These are phyloP conservation scores for Pythium monospermum DNA, from an alignment of 352 stramenopile species.

Conservation along the genomic window DNA sequence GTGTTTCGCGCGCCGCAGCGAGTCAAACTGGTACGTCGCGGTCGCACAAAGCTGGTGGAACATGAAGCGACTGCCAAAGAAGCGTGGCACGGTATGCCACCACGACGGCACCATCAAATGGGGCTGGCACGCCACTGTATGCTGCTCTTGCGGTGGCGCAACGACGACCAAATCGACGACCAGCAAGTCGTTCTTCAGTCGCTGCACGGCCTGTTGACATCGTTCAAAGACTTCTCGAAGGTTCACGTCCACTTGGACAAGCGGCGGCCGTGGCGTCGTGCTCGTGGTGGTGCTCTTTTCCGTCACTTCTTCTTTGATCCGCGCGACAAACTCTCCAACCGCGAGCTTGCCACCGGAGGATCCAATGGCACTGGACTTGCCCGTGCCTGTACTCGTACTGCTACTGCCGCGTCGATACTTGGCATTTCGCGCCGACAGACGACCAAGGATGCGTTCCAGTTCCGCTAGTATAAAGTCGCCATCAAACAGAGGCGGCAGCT, in stretches of 20 bases:
- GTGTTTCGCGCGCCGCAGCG: conserved; percentile 82
- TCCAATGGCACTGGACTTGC: conserved; percentile 41
- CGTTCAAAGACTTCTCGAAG: conserved; percentile 66
- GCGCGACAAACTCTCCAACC: conserved; percentile 25
- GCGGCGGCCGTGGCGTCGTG: too few relatives aligned
- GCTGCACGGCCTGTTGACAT: conserved; percentile 52
- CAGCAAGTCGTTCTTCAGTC: conserved; percentile 74
- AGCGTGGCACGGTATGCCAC: conserved; percentile 54
- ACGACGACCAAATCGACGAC: conserved; percentile 57
- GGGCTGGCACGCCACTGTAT: conserved; percentile 22
- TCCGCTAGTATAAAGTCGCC: conserved; percentile 76
- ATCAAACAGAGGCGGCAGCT: conserved; percentile 76
- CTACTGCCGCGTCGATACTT: conserved; percentile 45
- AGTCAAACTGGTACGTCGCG: conserved; percentile 83
- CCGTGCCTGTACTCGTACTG: too few relatives aligned
- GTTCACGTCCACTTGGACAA: conserved; percentile 50
- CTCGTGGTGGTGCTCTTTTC: conserved; percentile 9
- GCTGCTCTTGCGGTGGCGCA: neutral
- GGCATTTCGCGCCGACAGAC: conserved; percentile 51
- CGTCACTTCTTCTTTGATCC: conserved; percentile 47
- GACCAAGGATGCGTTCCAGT: conserved; percentile 69
- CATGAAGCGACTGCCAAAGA: conserved; percentile 84
- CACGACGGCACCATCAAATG: conserved; percentile 44
- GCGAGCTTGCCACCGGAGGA: conserved; percentile 40
- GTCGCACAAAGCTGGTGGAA: conserved; percentile 82